phyloP scores from a whole-genome alignment of 1,284 basidiomycete genomes.

The Trichosporon sp. region DNA sequence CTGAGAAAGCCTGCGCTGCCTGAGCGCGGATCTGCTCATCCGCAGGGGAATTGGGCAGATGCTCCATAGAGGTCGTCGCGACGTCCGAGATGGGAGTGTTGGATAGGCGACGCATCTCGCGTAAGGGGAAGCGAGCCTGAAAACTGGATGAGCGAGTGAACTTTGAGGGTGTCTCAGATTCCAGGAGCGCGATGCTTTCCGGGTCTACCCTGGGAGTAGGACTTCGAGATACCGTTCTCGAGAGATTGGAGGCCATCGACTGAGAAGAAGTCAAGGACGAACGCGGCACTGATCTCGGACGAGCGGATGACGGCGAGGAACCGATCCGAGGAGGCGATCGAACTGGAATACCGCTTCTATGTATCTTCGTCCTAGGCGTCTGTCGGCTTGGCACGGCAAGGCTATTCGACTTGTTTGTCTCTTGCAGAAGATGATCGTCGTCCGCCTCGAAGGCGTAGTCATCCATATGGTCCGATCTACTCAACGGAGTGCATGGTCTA shows the following conservation, averaged over 20 bases:
- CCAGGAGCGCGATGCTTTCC: background rate
- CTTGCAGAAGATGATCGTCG: no score
- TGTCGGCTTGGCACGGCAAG: background rate
- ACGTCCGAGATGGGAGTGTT: background rate
- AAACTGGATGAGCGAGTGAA: background rate
- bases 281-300: background rate
- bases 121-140: background rate
- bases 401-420: background rate
- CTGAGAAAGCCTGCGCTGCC: slow-evolving; percentile 80
- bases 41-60: slow-evolving; percentile 35
- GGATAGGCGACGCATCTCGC: background rate
- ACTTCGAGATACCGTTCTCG: background rate
- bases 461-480: no score
- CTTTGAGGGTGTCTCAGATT: background rate
- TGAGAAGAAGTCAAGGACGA: background rate
- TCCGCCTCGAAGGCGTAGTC: no score
- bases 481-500: background rate
- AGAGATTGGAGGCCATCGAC: background rate
- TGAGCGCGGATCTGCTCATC: slow-evolving; percentile 77
- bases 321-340: background rate
- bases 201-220: background rate
- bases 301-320: background rate
- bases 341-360: background rate
- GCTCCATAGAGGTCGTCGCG: background rate
- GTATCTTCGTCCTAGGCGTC: background rate